Evolutionary conservation across 208 protist species (phyloP).

Genomic region (Angomonas ambiguus): DNA sequence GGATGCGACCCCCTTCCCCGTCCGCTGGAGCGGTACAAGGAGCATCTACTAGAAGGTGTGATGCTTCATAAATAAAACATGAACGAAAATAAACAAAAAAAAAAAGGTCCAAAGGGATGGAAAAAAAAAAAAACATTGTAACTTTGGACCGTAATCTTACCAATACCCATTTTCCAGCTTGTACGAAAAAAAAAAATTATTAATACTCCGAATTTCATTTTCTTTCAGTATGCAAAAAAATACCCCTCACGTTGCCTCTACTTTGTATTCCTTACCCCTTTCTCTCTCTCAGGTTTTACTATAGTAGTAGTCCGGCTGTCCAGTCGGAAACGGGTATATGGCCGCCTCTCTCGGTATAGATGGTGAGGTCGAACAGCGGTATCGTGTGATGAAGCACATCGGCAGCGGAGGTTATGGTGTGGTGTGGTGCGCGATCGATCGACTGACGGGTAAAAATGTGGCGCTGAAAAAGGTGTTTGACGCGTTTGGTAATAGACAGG

Average conservation of each 20-base stretch:
- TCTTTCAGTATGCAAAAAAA: background rate
- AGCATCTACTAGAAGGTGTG: constrained; percentile 23
- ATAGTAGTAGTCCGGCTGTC: background rate
- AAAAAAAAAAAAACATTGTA: constrained; percentile 6
- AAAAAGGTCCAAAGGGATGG: background rate
- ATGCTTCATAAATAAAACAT: background rate
- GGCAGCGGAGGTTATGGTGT: constrained; percentile 95
- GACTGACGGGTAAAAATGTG: constrained; percentile 69
- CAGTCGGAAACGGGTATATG: background rate
- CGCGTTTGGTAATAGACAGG: constrained; percentile 92
- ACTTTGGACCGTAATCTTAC: background rate
- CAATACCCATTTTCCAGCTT: background rate
- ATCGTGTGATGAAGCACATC: constrained; percentile 91
- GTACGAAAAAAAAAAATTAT: background rate
- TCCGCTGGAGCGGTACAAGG: constrained; percentile 40
- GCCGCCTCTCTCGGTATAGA: constrained; percentile 77
- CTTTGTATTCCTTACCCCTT: constrained; percentile 5
- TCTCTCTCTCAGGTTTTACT: background rate
- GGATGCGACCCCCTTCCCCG: constrained; percentile 20
- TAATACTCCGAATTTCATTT: background rate
- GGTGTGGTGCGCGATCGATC: constrained; percentile 93
- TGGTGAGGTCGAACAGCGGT: constrained; percentile 89
- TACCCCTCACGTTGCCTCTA: background rate
- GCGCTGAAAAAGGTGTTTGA: constrained; percentile 98
- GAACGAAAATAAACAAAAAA: background rate